phyloP scores from a whole-genome alignment of 805 yeast genomes.

The Barnettozyma salicaria region DNA sequence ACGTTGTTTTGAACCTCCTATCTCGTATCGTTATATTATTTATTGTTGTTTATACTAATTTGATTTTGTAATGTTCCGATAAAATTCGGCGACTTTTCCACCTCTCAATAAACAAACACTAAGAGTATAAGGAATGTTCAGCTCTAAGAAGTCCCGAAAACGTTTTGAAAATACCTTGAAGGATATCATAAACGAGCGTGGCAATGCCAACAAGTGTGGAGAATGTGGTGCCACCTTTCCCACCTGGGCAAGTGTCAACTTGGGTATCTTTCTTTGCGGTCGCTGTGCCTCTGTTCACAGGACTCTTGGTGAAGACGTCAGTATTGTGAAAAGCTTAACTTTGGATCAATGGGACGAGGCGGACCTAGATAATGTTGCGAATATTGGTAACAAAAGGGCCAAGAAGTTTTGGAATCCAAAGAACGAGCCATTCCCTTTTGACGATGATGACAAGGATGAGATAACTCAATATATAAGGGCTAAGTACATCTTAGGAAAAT shows the following conservation, averaged over 20 bases:
- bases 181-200: conserved; percentile 51
- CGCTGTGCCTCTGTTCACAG: conserved; percentile 79
- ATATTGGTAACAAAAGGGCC: conserved; percentile 59
- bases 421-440: conserved; percentile 63
- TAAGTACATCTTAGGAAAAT: conserved; percentile 63
- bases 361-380: conserved; percentile 41
- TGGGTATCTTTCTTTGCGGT: conserved; percentile 77
- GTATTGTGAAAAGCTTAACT: conserved; percentile 65
- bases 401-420: conserved; percentile 62
- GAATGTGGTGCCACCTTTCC: conserved; percentile 70
- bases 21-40: background rate
- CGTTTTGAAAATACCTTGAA: conserved; percentile 46
- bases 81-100: background rate
- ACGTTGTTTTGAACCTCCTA: background rate
- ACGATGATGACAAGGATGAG: conserved; percentile 61
- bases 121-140: conserved; percentile 31
- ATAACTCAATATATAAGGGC: conserved; percentile 57
- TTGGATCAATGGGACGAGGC: conserved; percentile 61
- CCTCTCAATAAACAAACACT: background rate
- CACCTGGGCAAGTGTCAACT: conserved; percentile 29
- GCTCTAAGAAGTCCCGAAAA: conserved; percentile 33
- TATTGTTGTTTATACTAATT: no score
- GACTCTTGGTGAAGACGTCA: conserved; percentile 52
- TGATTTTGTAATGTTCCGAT: background rate
- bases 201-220: conserved; percentile 67